Percentiles rank a stretch among this genome's conserved stretches.
phyloP scores from a whole-genome alignment of 176 grass and related monocot species.

The Rhynchospora breviuscula region DNA sequence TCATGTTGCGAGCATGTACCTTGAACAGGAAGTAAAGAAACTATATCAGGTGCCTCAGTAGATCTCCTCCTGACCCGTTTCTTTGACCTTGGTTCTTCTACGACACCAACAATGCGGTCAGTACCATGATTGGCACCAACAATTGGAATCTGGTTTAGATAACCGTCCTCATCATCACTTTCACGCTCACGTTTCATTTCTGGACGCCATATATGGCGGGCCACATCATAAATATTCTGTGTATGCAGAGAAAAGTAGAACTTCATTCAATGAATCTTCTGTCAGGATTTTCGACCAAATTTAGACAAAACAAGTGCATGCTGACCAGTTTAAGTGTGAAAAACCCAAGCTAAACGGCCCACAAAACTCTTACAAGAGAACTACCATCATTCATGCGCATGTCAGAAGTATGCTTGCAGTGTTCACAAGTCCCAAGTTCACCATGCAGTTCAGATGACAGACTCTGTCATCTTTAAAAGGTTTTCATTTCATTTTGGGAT shows the following conservation, averaged over 20 bases:
- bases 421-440: not conserved
- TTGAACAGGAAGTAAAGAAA: slow-evolving; percentile 21
- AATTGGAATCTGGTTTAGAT: slow-evolving; percentile 34
- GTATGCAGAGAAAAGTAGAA: not conserved
- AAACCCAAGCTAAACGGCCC: not conserved
- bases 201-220: slow-evolving; percentile 67
- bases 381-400: not conserved
- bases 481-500: not conserved
- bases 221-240: slow-evolving; percentile 65
- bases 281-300: not conserved
- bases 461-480: not conserved
- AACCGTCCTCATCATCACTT: slow-evolving; percentile 69
- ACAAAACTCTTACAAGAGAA: not conserved
- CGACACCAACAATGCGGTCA: not conserved
- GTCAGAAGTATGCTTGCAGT: not conserved
- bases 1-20: not conserved
- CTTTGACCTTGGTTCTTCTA: slow-evolving; percentile 34
- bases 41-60: slow-evolving; percentile 29
- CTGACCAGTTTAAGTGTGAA: not conserved
- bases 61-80: slow-evolving; percentile 46
- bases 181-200: slow-evolving; percentile 46
- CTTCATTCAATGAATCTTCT: not conserved
- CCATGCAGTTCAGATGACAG: not conserved
- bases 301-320: slow-evolving; percentile 3
- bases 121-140: not conserved